Percentiles rank a stretch among this genome's conserved stretches.
Conservation (phyloP, 1,284 basidiomycete genomes). For the Trichosporon sp. region DNA sequence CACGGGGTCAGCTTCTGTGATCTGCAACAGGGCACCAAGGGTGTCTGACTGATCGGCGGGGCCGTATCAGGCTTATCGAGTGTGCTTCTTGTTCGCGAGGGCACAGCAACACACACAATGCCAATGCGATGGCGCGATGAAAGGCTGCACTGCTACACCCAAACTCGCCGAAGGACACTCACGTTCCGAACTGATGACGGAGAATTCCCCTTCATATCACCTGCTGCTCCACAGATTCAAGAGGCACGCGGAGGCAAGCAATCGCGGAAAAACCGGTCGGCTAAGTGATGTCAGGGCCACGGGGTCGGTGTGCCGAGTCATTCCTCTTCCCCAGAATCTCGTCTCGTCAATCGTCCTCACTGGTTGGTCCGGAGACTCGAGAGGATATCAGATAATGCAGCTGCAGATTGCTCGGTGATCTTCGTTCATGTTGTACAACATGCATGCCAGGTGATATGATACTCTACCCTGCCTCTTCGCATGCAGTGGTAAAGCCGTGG, state of each 20-base stretch:
- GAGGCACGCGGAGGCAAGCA: background rate
- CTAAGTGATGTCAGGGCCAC: constrained; percentile 3
- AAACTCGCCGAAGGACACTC: too few relatives aligned
- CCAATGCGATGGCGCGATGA: too few relatives aligned
- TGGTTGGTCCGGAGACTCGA: background rate
- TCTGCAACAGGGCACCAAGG: too few relatives aligned
- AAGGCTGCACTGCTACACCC: too few relatives aligned
- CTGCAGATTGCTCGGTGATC: background rate
- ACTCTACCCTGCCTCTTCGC: constrained; percentile 21
- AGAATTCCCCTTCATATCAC: background rate
- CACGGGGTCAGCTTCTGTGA: too few relatives aligned
- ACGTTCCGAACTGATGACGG: background rate
- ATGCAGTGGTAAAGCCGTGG: constrained; percentile 18
- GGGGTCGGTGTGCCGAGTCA: background rate
- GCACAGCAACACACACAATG: too few relatives aligned
- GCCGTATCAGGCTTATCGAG: too few relatives aligned
- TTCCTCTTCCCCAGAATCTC: background rate
- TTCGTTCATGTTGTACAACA: constrained; percentile 33
- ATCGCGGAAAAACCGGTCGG: constrained; percentile 18
- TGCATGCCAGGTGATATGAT: constrained; percentile 31
- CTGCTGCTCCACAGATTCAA: background rate
- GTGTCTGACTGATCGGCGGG: too few relatives aligned
- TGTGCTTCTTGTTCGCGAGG: too few relatives aligned
- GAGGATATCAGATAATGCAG: constrained; percentile 4
- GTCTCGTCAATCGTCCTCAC: background rate